Base-by-base conservation (phyloP, 768 basidiomycete species). In the Austroboletus festivus region DNA sequence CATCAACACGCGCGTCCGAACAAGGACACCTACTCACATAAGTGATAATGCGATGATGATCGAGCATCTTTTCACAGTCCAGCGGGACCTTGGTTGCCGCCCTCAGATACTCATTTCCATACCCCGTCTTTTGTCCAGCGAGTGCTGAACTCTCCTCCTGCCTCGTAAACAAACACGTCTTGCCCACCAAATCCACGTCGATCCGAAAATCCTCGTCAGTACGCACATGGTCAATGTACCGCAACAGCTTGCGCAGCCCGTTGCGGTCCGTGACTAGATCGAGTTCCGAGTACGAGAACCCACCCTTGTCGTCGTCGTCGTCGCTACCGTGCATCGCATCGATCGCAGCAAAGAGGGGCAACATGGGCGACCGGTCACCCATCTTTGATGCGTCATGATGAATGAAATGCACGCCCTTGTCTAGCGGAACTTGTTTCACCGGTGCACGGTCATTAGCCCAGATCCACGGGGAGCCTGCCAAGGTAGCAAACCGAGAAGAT, bases 261-360 rank as follows among this genome's bases (percentile, higher is more conserved):
- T 86, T 88, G 23, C 87, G 74, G 57, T 87, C 85, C 0, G 83
- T 81, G 51, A 88, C 68, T 18, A 66, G 45, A 37, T 79, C 67
- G 16, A 78, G 71, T 6, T 79, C 59, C 3, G 55, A 34, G 37
- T 65, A 60, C 12, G 51, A n/a, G 44, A 62, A 66, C 41, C 54
- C 33, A 23, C n/a, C n/a, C n/a, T n/a, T n/a, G n/a, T n/a, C n/a
- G n/a, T n/a, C n/a, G n/a, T n/a, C n/a, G n/a, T n/a, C n/a, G n/a
- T n/a, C n/a, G n/a, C n/a, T n/a, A n/a, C 53, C 52, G 50, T 68
- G 52, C 56, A 66, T 20, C n/a, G 55, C 67, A 55, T 84, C 80
- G 20, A 81, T 78, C 3, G 86, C 80, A 20, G 69, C 73, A 43
- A 89, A 70, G 52, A 87, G 68, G 11, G 87, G 84, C 3, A 83